Percentiles rank a stretch among this genome's conserved stretches.
Conservation (phyloP, 208 protist species). For the Polymyxa betae region DNA sequence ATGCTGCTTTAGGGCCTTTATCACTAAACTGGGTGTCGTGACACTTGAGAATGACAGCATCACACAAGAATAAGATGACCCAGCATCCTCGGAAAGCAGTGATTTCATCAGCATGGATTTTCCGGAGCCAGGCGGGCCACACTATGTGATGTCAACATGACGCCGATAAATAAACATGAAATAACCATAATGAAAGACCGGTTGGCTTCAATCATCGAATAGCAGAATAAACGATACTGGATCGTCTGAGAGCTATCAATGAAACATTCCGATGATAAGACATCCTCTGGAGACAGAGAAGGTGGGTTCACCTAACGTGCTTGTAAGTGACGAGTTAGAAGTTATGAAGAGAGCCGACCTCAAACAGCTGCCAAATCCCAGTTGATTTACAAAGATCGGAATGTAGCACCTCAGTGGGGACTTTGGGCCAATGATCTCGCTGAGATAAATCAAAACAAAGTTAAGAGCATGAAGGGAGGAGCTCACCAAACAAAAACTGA, state of each 20-base stretch:
- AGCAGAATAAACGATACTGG: neutral
- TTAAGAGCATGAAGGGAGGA: too few relatives aligned
- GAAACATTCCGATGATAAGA: neutral
- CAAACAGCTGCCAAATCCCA: too few relatives aligned
- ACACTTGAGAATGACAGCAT: conserved; percentile 97
- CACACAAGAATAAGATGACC: conserved; percentile 80
- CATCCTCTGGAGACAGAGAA: neutral
- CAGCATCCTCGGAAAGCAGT: conserved; percentile 80
- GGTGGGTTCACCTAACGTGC: neutral
- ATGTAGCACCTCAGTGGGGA: too few relatives aligned
- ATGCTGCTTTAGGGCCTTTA: conserved; percentile 96
- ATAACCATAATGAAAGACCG: conserved; percentile 17
- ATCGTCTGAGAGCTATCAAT: neutral
- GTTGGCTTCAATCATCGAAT: neutral
- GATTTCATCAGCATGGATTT: conserved; percentile 97
- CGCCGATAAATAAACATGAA: conserved; percentile 5
- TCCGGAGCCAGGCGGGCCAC: conserved; percentile 83
- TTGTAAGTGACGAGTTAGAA: too few relatives aligned
- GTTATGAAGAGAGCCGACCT: too few relatives aligned
- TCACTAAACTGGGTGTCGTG: conserved; percentile 89
- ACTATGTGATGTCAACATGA: conserved; percentile 90
- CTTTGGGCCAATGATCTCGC: too few relatives aligned
- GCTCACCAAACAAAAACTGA: too few relatives aligned
- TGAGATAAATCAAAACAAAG: too few relatives aligned
- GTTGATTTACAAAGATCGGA: too few relatives aligned